phyloP scores from a whole-genome alignment of 768 basidiomycete species.

The Calocybe indica region DNA sequence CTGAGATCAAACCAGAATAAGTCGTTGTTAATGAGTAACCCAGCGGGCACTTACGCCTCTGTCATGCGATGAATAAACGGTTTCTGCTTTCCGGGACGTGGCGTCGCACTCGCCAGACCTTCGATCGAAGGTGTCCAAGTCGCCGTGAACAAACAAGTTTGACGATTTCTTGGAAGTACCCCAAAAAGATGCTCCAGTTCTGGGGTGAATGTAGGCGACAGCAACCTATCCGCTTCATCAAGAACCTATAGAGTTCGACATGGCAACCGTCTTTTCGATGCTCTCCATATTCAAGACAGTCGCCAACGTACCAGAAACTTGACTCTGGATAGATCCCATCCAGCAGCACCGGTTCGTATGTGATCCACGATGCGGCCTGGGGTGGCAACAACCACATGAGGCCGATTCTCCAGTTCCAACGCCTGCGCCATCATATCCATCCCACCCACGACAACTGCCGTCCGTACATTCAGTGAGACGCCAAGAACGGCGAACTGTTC shows the following conservation, averaged over 20 bases:
- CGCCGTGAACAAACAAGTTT: slow-evolving; percentile 96
- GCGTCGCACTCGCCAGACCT: slow-evolving; percentile 61
- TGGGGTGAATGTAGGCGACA: slow-evolving; percentile 84
- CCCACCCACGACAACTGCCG: slow-evolving; percentile 89
- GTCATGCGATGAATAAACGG: slow-evolving; percentile 83
- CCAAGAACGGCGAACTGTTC: slow-evolving; percentile 95
- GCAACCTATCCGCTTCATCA: slow-evolving; percentile 93
- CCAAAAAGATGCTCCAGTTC: slow-evolving; percentile 78
- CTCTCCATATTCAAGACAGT: neutral
- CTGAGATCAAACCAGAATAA: slow-evolving; percentile 32
- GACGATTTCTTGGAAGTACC: slow-evolving; percentile 76
- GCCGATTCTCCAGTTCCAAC: slow-evolving; percentile 74
- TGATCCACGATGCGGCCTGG: slow-evolving; percentile 94
- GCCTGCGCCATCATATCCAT: slow-evolving; percentile 99
- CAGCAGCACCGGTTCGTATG: slow-evolving; percentile 65
- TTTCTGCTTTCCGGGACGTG: slow-evolving; percentile 75
- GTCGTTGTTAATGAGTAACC: neutral
- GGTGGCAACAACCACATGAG: slow-evolving; percentile 93
- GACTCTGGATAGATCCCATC: slow-evolving; percentile 82
- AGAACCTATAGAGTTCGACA: slow-evolving; percentile 53
- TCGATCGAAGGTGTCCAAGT: slow-evolving; percentile 88
- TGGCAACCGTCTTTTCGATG: neutral
- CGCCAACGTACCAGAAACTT: slow-evolving; percentile 66
- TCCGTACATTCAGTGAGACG: slow-evolving; percentile 70
- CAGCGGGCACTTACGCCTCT: slow-evolving; percentile 47